Percentiles rank a stretch among this genome's conserved stretches.
Evolutionary conservation across 75 land plant species (phyloP).

Genomic region (Pinus taeda): DNA sequence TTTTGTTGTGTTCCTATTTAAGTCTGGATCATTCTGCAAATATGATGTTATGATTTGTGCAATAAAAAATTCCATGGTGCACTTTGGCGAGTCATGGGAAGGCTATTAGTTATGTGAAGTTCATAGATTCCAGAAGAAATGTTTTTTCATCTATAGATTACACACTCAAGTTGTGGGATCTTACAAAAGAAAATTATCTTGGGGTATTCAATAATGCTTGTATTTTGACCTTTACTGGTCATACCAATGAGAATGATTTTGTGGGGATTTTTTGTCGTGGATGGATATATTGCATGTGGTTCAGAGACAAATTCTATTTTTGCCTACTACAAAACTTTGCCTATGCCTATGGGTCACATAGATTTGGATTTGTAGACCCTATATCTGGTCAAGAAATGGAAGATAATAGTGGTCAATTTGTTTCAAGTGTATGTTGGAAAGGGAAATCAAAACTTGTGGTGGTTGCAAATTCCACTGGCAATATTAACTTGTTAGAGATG

Average conservation of each 20-base stretch:
- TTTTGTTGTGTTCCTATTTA: too few species aligned
- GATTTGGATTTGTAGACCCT: constrained; percentile 84
- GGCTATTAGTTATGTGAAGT: constrained; percentile 92
- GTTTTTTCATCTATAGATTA: constrained; percentile 95
- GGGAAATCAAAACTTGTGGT: constrained; percentile 75
- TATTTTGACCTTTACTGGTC: constrained; percentile 72
- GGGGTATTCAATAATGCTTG: constrained; percentile 59
- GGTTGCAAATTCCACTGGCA: constrained; percentile 91
- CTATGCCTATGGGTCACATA: constrained; percentile 89
- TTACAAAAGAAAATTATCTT: constrained; percentile 41
- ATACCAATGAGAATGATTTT: constrained; percentile 96
- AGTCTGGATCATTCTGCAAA: too few species aligned
- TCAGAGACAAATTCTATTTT: constrained; percentile 92
- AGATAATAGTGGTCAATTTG: constrained; percentile 89
- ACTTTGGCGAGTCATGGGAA: constrained; percentile 74
- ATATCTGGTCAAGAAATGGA: constrained; percentile 78
- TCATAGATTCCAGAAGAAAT: constrained; percentile 60
- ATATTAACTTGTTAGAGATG: constrained; percentile 81
- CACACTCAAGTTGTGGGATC: constrained; percentile 92
- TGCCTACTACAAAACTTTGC: constrained; percentile 83
- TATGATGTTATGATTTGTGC: constrained; percentile 84
- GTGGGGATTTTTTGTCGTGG: constrained; percentile 82
- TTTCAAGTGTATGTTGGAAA: constrained; percentile 97
- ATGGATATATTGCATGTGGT: constrained; percentile 95
- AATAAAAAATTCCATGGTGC: constrained; percentile 71